Evolutionary conservation across 202 grass and related monocot species (phyloP), one percentile per base, ranked within the genome.

Genomic region (Elaeis oleifera): DNA sequence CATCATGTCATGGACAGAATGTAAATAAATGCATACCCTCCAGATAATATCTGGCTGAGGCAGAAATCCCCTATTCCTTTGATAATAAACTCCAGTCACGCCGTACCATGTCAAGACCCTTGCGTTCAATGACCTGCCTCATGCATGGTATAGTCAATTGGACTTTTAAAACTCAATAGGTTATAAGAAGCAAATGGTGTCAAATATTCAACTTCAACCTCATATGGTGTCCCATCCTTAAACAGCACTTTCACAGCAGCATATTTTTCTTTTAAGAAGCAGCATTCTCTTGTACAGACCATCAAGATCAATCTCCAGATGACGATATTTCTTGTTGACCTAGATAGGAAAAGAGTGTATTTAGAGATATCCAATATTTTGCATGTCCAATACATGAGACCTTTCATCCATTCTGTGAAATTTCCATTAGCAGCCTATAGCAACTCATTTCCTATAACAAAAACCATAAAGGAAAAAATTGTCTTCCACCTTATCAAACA

Each of bases 241-340:
- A 76, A 77, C 22, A 90, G 29, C 72, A 99, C 76, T 79, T 99
- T 99, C 72, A 92, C 70, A 27, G 85, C 94, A 54, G 94, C 94
- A 82, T 99, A 99, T 76, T 99, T 99, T 62, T 99, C 92, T 99
- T 84, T 99, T 99, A 56, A 99, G 85, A 84, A 99, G 94, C 55
- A 99, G 65, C 82, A 99, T 83, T 84, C 88, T 81, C 79, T 99
- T 99, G 72, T 92, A 99, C 80, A 99, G 74, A 56, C 88, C 94
- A 82, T 99, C 94, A 53, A 99, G 88, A 83, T 99, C 94, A 68
- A 99, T 99, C 77, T 99, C 94, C 17, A 99, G 68, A 69, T 85
- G 86, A 67, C 75, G 83, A 58, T 99, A 99, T 24, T 85, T 92
- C 68, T 89, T 92, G 67, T 92, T 99, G 63, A 97, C 92, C 92